Evolutionary conservation across 2,329 filamentous ascomycete genomes (phyloP).

Genomic region (Colletotrichum sublineola): DNA sequence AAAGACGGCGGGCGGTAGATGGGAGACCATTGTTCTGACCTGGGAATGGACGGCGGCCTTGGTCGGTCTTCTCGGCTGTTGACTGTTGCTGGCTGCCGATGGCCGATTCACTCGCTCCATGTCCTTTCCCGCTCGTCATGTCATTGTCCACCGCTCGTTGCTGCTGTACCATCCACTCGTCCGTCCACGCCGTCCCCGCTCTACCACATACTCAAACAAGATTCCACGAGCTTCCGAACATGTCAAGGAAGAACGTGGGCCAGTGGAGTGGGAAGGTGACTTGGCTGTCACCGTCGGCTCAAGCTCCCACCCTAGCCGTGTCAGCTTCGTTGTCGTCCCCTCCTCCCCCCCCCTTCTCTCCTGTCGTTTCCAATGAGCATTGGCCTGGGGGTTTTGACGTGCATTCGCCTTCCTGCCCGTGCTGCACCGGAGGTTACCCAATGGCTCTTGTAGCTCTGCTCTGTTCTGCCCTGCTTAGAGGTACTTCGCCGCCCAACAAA

Average conservation of each 20-base stretch:
- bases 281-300: slow-evolving; percentile 15
- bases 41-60: too few species aligned
- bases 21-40: too few species aligned
- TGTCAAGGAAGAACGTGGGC: slow-evolving; percentile 38
- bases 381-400: slow-evolving; percentile 32
- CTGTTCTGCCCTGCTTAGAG: slow-evolving; percentile 8
- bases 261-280: slow-evolving; percentile 36
- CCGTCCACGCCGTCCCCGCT: slow-evolving; percentile 30
- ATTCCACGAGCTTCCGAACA: slow-evolving; percentile 39
- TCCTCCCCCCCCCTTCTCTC: not conserved
- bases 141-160: slow-evolving; percentile 16
- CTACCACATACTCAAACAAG: slow-evolving; percentile 22
- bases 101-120: slow-evolving; percentile 12
- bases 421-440: slow-evolving; percentile 21
- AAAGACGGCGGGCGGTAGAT: too few species aligned
- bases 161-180: slow-evolving; percentile 35
- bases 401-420: slow-evolving; percentile 28
- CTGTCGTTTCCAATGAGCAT: slow-evolving; percentile 37
- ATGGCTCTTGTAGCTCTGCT: slow-evolving; percentile 27
- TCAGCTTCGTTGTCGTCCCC: slow-evolving; percentile 9
- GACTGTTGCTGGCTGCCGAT: slow-evolving; percentile 5
- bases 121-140: slow-evolving; percentile 7
- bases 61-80: too few species aligned
- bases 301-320: slow-evolving; percentile 19
- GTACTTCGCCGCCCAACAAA: slow-evolving; percentile 29